Evolutionary conservation across 306 rosid genomes (phyloP), one percentile per base, ranked within the genome.

Genomic region (Mimosa bimucronata): DNA sequence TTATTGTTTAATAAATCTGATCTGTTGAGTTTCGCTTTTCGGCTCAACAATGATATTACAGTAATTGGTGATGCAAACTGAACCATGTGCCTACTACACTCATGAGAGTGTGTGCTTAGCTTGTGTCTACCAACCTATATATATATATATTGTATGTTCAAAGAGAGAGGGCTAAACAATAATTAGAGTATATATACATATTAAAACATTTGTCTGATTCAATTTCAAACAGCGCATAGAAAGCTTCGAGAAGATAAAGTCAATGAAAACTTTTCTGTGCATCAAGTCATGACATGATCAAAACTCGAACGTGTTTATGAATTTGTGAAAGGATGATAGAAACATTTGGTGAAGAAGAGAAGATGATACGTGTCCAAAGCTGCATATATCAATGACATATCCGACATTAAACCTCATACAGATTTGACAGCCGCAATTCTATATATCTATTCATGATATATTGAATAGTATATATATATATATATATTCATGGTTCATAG

Each of bases 191-290:
- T 48, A 71, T 48, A 31, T 29, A 73, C 25, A 53, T 23, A n/a
- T 53, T 9, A 84, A 26, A 77, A 76, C 73, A 30, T 58, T 19
- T 28, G 72, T 80, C 79, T 62, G 77, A 52, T 77, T 74, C 58
- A 68, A 65, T 74, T 81, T 48, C 70, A 64, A 77, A 80, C 78
- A 57, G 41, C 42, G 28, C 79, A 53, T n/a, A 53, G 25, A 50
- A 53, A 75, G 72, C 76, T 74, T 77, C 82, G 83, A 83, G 80
- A 80, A 86, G 85, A 81, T 57, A 31, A 57, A 23, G 42, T 66
- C 50, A 74, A n/a, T 1, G 25, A 23, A 53, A 50, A 73, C 3
- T 50, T 40, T 23, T 38, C 77, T 55, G 62, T 2, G 4, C 25
- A 14, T 2, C 16, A n/a, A 55, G 62, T 25, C 65, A 58, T 58